These are phyloP conservation scores for Penicillium griseofulvum DNA, from an alignment of 2,329 filamentous ascomycete genomes.

Conservation along the genomic window DNA sequence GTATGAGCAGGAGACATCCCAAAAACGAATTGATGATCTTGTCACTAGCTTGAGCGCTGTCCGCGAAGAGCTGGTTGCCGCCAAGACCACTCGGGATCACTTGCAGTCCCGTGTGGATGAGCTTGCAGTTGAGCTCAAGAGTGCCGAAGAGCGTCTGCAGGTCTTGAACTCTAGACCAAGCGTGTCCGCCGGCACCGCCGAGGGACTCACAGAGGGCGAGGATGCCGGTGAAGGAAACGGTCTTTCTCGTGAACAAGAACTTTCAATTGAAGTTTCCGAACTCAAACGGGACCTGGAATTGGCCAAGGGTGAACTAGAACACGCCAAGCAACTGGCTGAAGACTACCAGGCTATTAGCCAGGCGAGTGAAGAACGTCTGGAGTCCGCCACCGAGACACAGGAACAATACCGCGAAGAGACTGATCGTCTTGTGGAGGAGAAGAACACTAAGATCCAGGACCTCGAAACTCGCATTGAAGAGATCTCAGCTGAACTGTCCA, in stretches of 20 bases:
- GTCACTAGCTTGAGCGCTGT: conserved; percentile 73
- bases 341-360: conserved; percentile 88
- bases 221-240: conserved; percentile 54
- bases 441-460: conserved; percentile 75
- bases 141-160: conserved; percentile 81
- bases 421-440: conserved; percentile 70
- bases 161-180: conserved; percentile 78
- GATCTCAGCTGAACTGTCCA: conserved; percentile 74
- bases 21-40: conserved; percentile 90
- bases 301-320: conserved; percentile 74
- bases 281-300: conserved; percentile 84
- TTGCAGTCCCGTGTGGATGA: conserved; percentile 86
- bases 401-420: conserved; percentile 88
- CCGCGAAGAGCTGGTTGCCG: conserved; percentile 80
- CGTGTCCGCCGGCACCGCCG: conserved; percentile 52
- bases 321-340: conserved; percentile 75
- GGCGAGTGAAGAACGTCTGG: conserved; percentile 79
- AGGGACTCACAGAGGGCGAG: conserved; percentile 44
- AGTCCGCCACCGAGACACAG: conserved; percentile 73
- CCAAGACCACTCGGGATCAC: conserved; percentile 85
- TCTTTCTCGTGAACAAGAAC: conserved; percentile 69
- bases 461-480: conserved; percentile 81
- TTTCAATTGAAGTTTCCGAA: conserved; percentile 79
- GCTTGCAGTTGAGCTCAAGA: conserved; percentile 80
- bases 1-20: conserved; percentile 81